Percentiles rank a stretch among this genome's conserved stretches.
Evolutionary conservation across 208 protist genomes (phyloP).

Genomic region (Angomonas desouzai): DNA sequence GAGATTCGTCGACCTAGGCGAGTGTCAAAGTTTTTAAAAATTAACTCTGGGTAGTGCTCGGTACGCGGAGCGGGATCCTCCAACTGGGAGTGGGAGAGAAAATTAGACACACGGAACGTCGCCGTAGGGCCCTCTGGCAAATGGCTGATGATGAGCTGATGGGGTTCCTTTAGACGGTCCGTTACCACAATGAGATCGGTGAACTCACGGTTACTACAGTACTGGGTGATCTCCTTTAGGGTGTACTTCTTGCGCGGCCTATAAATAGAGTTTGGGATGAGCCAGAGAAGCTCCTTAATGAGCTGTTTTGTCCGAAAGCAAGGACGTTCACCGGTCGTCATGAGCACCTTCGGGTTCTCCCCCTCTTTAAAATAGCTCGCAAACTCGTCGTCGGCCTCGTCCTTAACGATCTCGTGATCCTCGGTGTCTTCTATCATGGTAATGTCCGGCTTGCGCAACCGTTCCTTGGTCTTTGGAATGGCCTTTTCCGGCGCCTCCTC

Average conservation of each 20-base stretch:
- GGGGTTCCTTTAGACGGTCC: constrained; percentile 81
- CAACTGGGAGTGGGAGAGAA: constrained; percentile 75
- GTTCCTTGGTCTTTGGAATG: constrained; percentile 87
- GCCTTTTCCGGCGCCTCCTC: constrained; percentile 73
- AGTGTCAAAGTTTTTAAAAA: constrained; percentile 94
- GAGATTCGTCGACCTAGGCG: constrained; percentile 84
- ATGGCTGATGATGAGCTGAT: constrained; percentile 87
- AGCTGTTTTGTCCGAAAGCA: constrained; percentile 82
- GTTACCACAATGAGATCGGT: constrained; percentile 89
- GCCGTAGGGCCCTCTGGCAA: constrained; percentile 88
- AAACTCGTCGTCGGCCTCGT: constrained; percentile 91
- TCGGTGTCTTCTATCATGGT: constrained; percentile 72
- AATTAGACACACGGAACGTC: constrained; percentile 86
- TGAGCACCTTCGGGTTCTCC: constrained; percentile 73
- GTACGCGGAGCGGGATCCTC: constrained; percentile 75
- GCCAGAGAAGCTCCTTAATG: constrained; percentile 85
- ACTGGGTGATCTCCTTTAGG: constrained; percentile 91
- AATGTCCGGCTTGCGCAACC: constrained; percentile 63
- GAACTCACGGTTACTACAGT: constrained; percentile 82
- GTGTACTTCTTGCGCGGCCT: constrained; percentile 86
- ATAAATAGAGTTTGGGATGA: constrained; percentile 88
- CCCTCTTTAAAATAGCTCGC: constrained; percentile 63
- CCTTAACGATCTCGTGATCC: constrained; percentile 74
- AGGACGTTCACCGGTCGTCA: constrained; percentile 88
- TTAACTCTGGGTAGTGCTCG: constrained; percentile 92